Evolutionary conservation across 306 rosid genomes (phyloP), one percentile per base, ranked within the genome.

Genomic region (Vigna reflexopilosa): DNA sequence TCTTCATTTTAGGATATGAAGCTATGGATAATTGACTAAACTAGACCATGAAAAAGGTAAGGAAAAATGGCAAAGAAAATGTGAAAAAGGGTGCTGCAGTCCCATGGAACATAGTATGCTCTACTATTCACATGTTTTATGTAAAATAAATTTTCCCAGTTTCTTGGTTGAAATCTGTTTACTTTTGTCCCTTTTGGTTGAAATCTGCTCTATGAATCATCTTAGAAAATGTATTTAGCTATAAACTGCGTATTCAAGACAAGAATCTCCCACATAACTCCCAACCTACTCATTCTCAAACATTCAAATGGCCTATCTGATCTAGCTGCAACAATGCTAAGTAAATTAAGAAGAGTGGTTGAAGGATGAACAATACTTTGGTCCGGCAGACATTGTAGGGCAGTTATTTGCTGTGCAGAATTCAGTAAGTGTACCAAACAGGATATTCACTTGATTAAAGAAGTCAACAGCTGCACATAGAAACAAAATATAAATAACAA

Each of bases 371-470:
- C 45, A 26, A 74, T 91, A 91, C 97, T 93, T 93, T 65, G 97
- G 85, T 55, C 98, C 97, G 40, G 98, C 98, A 70, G 87, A 77
- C 97, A 93, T 93, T 54, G 87, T 83, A 64, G 97, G 98, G 82
- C 98, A 93, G 75, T 80, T 89, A 82, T 12, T 72, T 1, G 91
- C 77, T 0, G 98, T 93, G 86, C 98, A 93, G 87, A 93, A 93
- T 51, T 91, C 98, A 2, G 98, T 93, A 17, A 93, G 91, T 22
- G 98, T 93, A 14, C 98, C 98, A 68, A 77, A 86, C 13, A 93
- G 87, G 72, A 93, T 83, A 81, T 89, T 93, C 82, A 93, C 94
- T 86, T 93, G 97, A 85, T 93, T 93, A 85, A 93, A 93, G 78
- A 93, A 93, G 75, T 93, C 98, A 47, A 91, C 98, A 36, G 97